Base-by-base conservation (phyloP, 768 basidiomycete genomes). In the Calvatia gigantea region DNA sequence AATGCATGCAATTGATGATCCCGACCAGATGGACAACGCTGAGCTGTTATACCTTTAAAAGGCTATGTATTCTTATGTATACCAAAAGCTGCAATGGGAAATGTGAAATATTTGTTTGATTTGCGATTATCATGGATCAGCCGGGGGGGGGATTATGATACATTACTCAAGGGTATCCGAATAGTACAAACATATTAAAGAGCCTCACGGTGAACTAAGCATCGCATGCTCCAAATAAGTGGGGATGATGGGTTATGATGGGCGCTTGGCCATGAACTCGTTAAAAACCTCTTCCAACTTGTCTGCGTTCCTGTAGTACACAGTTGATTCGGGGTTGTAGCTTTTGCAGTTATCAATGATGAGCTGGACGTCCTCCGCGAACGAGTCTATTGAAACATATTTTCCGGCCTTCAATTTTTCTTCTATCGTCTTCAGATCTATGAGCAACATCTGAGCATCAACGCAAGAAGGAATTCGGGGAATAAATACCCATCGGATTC, bases 391-490 rank as follows among this genome's bases (percentile, higher is more conserved):
- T n/a, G 79, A 76, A 9, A 76, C 68, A 69, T 98, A 98, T 64
- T 89, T 84, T 66, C 89, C 89, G n/a, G 78, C 83, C 32, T 92
- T 87, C n/a, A 98, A 81, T 70, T 94, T 98, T 66, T 86, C 78
- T 61, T 87, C 83, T 83, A 98, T 96, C 1, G 91, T 94, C 53
- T 75, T 72, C 62, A 98, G 82, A 69, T 98, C 94, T 97, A 28
- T 14, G 39, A 57, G 12, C 52, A 52, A 53, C 15, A 35, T 25
- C 31, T 44, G 8, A 44, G 56, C 19, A 54, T 14, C 23, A 35
- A 14, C 9, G 33, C 27, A 6, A 15, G 12, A 17, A 27, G 31
- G 14, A 15, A 2, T 9, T n/a, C 14, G 14, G 28, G 25, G 57
- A 14, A 32, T 49, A 76, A 84, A 56, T 61, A 94, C 94, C 94